Conservation (phyloP, 345 rosid species). For the Salix caprea region DNA sequence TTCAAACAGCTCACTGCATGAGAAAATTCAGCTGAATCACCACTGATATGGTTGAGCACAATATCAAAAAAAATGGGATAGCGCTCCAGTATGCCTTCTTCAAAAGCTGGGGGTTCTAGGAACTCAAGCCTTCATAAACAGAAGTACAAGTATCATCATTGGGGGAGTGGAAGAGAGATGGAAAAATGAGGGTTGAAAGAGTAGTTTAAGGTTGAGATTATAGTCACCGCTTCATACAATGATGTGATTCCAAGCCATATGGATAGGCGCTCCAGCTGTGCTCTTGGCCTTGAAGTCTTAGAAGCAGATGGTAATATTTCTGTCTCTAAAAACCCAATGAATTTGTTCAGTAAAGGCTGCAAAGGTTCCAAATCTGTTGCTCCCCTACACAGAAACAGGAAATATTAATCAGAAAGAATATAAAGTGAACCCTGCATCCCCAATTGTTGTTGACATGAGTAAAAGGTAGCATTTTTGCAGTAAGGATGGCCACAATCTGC, state of each 20-base stretch:
- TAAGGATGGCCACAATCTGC: not conserved
- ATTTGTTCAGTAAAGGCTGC: conserved; percentile 83
- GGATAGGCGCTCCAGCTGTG: conserved; percentile 58
- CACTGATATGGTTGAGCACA: conserved; percentile 82
- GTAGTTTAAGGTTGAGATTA: conserved; percentile 13
- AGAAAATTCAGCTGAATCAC: conserved; percentile 84
- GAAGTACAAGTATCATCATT: conserved; percentile 8
- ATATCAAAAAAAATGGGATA: conserved; percentile 92
- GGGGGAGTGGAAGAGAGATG: not conserved
- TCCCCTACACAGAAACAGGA: conserved; percentile 49
- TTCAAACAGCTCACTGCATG: conserved; percentile 81
- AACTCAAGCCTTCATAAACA: conserved; percentile 74
- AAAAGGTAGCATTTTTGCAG: not conserved
- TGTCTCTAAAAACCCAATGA: conserved; percentile 70
- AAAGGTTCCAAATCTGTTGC: conserved; percentile 84
- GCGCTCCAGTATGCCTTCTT: conserved; percentile 89
- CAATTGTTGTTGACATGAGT: not conserved
- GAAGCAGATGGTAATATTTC: conserved; percentile 60
- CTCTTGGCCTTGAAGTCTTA: conserved; percentile 65
- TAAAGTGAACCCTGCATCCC: not conserved
- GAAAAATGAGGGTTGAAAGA: conserved; percentile 6
- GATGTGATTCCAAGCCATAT: conserved; percentile 96
- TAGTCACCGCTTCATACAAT: conserved; percentile 50
- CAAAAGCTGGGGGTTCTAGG: conserved; percentile 90
- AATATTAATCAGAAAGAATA: conserved; percentile 3